Evolutionary conservation across 208 protist species (phyloP).

Genomic region (Trypanosoma congolense): DNA sequence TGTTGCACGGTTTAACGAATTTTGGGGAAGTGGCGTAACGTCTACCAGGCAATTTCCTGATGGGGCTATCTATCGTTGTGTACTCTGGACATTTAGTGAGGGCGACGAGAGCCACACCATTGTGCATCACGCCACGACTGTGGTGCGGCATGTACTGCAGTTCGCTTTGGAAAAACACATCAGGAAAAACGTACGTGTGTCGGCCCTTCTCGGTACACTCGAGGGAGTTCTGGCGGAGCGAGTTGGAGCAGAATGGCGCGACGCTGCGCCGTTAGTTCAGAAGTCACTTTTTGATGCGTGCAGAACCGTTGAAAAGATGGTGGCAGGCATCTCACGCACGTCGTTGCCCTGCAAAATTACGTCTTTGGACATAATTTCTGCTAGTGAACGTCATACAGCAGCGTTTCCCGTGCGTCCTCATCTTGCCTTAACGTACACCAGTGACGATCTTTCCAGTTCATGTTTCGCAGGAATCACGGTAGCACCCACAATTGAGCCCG

Average conservation of each 20-base stretch:
- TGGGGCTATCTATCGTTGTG: constrained; percentile 80
- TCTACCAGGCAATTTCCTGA: constrained; percentile 85
- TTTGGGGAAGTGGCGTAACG: constrained; percentile 65
- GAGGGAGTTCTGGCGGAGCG: constrained; percentile 61
- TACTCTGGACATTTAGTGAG: constrained; percentile 68
- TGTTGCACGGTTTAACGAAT: constrained; percentile 68
- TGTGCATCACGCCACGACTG: constrained; percentile 41
- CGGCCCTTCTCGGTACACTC: constrained; percentile 53
- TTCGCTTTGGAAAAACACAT: constrained; percentile 61
- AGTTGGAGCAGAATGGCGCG: constrained; percentile 71
- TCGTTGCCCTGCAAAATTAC: constrained; percentile 75
- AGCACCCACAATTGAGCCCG: constrained; percentile 59
- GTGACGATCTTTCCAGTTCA: constrained; percentile 36
- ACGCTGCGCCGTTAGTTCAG: constrained; percentile 57
- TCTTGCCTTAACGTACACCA: constrained; percentile 69
- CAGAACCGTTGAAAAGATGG: constrained; percentile 54
- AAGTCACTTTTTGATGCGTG: constrained; percentile 49
- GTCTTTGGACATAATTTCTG: constrained; percentile 65
- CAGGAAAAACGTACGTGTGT: constrained; percentile 23
- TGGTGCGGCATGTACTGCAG: constrained; percentile 52
- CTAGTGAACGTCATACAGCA: constrained; percentile 62
- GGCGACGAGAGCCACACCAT: constrained; percentile 48
- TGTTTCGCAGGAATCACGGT: constrained; percentile 52
- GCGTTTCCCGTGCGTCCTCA: constrained; percentile 76
- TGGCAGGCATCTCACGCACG: constrained; percentile 47